These are phyloP conservation scores for Bacidia gigantensis DNA, from an alignment of 495 filamentous ascomycete genomes.

Conservation along the genomic window DNA sequence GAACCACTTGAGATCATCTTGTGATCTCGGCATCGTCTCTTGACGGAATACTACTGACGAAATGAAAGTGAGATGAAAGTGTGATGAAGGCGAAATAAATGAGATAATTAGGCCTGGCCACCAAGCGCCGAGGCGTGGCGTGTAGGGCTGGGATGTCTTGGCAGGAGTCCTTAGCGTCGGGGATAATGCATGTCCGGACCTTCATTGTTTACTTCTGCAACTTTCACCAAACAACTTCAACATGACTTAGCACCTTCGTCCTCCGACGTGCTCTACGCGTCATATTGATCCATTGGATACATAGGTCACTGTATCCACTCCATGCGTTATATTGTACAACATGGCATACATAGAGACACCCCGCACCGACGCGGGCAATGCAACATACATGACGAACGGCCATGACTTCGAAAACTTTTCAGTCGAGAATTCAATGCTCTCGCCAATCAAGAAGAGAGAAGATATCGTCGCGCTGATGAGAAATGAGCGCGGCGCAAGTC, in stretches of 20 bases:
- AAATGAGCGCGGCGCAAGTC: constrained; percentile 43
- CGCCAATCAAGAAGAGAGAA: constrained; percentile 56
- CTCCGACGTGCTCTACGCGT: background rate
- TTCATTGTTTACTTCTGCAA: background rate
- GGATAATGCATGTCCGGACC: background rate
- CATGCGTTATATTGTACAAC: background rate
- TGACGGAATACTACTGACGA: constrained; percentile 13
- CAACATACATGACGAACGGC: constrained; percentile 57
- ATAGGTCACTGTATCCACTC: background rate
- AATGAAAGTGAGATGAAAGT: no score
- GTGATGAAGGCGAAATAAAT: no score
- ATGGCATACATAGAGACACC: constrained; percentile 60
- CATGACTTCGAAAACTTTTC: constrained; percentile 59
- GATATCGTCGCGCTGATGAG: constrained; percentile 55
- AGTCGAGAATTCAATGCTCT: constrained; percentile 71
- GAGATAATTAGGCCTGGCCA: no score
- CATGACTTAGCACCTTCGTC: background rate
- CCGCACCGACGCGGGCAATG: constrained; percentile 63
- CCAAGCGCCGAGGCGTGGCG: background rate
- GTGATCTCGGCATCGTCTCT: constrained; percentile 17
- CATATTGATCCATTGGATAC: background rate
- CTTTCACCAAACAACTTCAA: background rate
- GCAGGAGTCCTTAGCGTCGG: background rate
- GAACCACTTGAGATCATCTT: constrained; percentile 33
- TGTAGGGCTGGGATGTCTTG: background rate